Evolutionary conservation across 441 rosid genomes (phyloP).

Genomic region (Macaranga tanarius): DNA sequence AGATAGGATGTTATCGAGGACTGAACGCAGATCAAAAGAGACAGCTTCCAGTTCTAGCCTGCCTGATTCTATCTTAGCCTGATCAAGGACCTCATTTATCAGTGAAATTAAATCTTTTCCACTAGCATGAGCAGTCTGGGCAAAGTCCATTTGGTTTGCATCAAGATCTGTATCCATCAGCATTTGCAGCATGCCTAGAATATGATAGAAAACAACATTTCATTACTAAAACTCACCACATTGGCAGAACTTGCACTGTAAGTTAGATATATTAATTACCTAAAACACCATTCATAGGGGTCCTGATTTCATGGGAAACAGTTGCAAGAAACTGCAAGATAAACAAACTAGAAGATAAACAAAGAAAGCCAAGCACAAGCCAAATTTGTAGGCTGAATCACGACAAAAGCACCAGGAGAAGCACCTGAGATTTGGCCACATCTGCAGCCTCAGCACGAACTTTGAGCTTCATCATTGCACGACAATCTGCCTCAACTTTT

Average conservation of each 20-base stretch:
- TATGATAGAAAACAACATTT: conserved; percentile 24
- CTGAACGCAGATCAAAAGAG: conserved; percentile 71
- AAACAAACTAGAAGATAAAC: neutral
- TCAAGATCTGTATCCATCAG: conserved; percentile 89
- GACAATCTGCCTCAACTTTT: conserved; percentile 72
- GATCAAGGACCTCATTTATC: conserved; percentile 93
- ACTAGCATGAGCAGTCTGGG: conserved; percentile 83
- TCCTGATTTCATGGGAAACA: conserved; percentile 97
- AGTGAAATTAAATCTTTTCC: conserved; percentile 82
- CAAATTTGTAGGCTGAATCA: conserved; percentile 15
- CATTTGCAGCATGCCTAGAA: conserved; percentile 90
- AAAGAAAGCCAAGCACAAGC: conserved; percentile 6
- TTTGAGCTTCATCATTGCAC: conserved; percentile 73
- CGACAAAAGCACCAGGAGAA: conserved; percentile 18
- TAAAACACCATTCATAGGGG: conserved; percentile 97
- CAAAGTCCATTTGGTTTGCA: conserved; percentile 72
- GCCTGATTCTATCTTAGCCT: conserved; percentile 97
- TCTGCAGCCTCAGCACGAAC: conserved; percentile 98
- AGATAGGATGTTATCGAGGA: conserved; percentile 79
- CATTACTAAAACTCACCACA: conserved; percentile 17
- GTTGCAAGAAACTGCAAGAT: conserved; percentile 91
- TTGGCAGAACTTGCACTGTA: conserved; percentile 16
- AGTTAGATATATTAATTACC: conserved; percentile 43
- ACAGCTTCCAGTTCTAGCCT: conserved; percentile 87
- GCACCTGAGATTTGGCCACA: conserved; percentile 96